Evolutionary conservation across 768 basidiomycete species (phyloP), one percentile per base, ranked within the genome.

Genomic region (Boletellus sp.): DNA sequence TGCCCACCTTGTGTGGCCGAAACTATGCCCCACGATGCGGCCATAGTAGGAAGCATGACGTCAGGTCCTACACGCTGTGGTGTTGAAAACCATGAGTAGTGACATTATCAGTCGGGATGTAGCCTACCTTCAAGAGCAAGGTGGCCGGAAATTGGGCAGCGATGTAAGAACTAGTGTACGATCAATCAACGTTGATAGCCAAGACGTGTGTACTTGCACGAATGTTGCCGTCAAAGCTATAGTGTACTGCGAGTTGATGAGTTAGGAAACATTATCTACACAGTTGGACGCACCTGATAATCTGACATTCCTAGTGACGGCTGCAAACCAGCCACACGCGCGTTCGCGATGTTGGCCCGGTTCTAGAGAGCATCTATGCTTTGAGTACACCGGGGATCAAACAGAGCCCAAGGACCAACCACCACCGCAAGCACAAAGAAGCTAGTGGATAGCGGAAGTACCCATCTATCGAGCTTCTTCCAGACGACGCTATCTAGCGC

Each of bases 21-120:
- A 13, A 82, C 74, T 13, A 84, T 42, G 9, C 86, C 87, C 86
- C 85, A 87, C 1, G 79, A 60, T 1, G 75, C 72, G 26, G 84
- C 66, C 76, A 87, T 79, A 0, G 76, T 62, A 0, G 87, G 85
- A 57, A 85, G 73, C 35, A 78, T 66, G 46, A 80, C 72, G 13
- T 83, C 73, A 3, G 84, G 79, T 12, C 83, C 78, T 40, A 74
- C 53, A 47, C 51, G 47, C 63, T 75, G 60, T 31, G 10, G 22
- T 33, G 4, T 31, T 4, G 15, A 24, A 16, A 41, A 13, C 35
- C 11, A 20, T 51, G 19, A n/a, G 6, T 4, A n/a, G 12, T 37
- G 10, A 28, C 34, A 20, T 7, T n/a, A 33, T 33, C 11, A 22
- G 19, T 19, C 20, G 32, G n/a, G 12, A 20, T 36, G 37, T 8